These are phyloP conservation scores for Manihot esculenta DNA, from an alignment of 441 rosid species.

Conservation along the genomic window DNA sequence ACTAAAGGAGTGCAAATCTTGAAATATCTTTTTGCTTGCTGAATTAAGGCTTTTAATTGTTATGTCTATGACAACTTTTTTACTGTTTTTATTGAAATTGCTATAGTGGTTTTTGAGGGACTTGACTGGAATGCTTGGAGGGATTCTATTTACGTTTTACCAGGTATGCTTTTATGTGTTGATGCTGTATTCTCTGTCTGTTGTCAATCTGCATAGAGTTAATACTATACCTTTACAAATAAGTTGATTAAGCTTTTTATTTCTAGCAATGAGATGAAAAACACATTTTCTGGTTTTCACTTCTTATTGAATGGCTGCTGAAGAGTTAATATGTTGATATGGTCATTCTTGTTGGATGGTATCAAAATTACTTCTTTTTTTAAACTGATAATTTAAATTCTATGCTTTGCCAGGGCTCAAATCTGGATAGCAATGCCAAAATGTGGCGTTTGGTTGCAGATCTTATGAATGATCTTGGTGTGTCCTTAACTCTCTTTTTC, in stretches of 20 bases:
- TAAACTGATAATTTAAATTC: constrained; percentile 15
- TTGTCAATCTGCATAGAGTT: background rate
- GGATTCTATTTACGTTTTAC: constrained; percentile 86
- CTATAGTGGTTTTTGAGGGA: constrained; percentile 96
- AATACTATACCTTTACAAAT: background rate
- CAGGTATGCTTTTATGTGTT: constrained; percentile 48
- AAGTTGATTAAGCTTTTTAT: background rate
- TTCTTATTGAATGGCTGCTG: background rate
- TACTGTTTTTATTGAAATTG: constrained; percentile 12
- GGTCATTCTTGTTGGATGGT: background rate
- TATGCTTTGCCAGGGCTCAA: constrained; percentile 70
- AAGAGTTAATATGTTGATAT: background rate
- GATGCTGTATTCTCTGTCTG: background rate
- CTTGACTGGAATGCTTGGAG: constrained; percentile 95
- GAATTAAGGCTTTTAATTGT: background rate
- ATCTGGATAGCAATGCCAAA: constrained; percentile 90
- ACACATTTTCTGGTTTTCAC: background rate
- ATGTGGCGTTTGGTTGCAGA: constrained; percentile 98
- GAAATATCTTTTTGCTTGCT: background rate
- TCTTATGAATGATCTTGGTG: constrained; percentile 94
- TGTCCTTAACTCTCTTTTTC: constrained; percentile 16
- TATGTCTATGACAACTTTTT: background rate
- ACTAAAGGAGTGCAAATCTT: background rate
- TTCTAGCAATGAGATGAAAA: background rate
- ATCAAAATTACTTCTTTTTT: background rate